Evolutionary conservation across 805 yeast genomes (phyloP).

Genomic region (Barnettozyma vustinii): DNA sequence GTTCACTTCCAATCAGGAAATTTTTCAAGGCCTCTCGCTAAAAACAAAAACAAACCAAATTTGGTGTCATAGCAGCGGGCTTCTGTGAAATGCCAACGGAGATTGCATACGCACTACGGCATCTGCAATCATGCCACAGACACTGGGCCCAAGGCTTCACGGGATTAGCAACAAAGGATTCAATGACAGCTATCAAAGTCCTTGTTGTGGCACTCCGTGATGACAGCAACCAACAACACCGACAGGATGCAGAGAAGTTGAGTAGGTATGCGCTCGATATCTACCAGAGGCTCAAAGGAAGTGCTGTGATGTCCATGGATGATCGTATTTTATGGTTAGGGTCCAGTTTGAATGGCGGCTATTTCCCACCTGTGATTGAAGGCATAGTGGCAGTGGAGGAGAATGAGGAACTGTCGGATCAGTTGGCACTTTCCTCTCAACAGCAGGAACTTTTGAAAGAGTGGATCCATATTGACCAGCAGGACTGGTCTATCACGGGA

Average conservation of each 20-base stretch:
- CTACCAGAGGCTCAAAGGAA: constrained; percentile 5
- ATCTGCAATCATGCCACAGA: background rate
- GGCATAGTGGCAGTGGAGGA: background rate
- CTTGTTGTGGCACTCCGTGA: background rate
- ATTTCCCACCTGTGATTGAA: constrained; percentile 13
- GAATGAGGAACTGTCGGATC: constrained; percentile 1
- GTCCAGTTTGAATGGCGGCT: constrained; percentile 11
- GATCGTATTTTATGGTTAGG: constrained; percentile 14
- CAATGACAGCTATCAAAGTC: background rate
- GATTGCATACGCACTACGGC: background rate
- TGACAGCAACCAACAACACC: background rate
- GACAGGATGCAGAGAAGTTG: background rate
- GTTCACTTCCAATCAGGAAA: constrained; percentile 4
- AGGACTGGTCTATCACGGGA: constrained; percentile 20
- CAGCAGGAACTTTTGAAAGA: constrained; percentile 8
- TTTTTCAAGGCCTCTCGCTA: background rate
- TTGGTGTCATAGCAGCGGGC: background rate
- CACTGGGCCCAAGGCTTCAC: background rate
- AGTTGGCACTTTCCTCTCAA: constrained; percentile 9
- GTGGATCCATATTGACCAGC: constrained; percentile 6
- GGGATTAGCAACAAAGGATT: background rate
- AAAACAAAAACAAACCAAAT: no score
- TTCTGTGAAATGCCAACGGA: background rate
- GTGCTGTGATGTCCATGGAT: constrained; percentile 4
- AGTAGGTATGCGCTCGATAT: constrained; percentile 7